These are phyloP conservation scores for Euphorbia tirucalli DNA, from an alignment of 345 rosid genomes.

Conservation along the genomic window DNA sequence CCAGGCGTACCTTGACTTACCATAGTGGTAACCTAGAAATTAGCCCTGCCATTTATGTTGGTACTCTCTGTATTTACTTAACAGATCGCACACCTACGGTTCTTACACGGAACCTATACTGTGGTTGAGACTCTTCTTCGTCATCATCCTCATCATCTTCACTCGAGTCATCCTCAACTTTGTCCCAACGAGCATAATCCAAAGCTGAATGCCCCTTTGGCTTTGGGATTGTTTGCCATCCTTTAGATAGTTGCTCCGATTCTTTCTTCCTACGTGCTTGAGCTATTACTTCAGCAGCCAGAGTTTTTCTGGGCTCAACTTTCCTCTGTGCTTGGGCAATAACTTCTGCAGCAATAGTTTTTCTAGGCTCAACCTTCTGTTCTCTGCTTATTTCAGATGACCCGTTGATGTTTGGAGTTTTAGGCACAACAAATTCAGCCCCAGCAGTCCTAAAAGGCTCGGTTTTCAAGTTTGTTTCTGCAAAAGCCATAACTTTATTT, in stretches of 20 bases:
- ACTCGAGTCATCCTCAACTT: conserved; percentile 74
- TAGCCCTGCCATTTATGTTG: conserved; percentile 3
- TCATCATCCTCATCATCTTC: conserved; percentile 68
- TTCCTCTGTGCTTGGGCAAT: conserved; percentile 34
- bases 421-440: conserved; percentile 30
- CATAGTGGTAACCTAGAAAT: no score
- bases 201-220: conserved; percentile 94
- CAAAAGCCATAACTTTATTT: conserved; percentile 18
- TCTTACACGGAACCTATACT: conserved; percentile 76
- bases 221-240: conserved; percentile 93
- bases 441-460: conserved; percentile 6
- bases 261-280: conserved; percentile 36
- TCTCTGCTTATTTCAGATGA: conserved; percentile 16
- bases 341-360: conserved; percentile 29
- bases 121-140: conserved; percentile 60
- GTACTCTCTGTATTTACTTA: conserved; percentile 31
- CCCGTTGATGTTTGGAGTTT: conserved; percentile 32
- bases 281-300: conserved; percentile 22
- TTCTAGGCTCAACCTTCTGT: conserved; percentile 24
- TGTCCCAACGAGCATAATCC: conserved; percentile 84
- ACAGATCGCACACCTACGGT: conserved; percentile 78
- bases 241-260: conserved; percentile 42
- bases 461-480: conserved; percentile 26
- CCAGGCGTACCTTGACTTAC: no score
- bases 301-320: conserved; percentile 26